A percentile compares a stretch with the other conserved stretches of the same genome.
Evolutionary conservation across 2,329 filamentous ascomycete species (phyloP).

Genomic region (Penicillium sp.): DNA sequence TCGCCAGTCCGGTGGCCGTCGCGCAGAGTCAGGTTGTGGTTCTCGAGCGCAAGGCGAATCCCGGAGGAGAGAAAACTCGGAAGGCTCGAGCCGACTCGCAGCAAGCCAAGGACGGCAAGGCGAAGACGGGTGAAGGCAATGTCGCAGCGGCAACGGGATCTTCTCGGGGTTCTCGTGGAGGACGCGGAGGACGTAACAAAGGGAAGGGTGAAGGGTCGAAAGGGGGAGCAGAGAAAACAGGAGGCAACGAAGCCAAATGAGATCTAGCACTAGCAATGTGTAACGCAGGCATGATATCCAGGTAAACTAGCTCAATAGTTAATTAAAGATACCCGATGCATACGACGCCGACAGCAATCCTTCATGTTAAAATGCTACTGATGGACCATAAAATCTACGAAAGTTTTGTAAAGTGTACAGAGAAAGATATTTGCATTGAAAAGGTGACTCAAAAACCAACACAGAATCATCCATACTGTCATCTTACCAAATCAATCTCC

Average conservation of each 20-base stretch:
- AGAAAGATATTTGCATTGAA: background rate
- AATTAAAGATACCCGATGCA: background rate
- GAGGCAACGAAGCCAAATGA: conserved; percentile 2
- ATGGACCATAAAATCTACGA: no score
- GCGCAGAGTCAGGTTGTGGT: conserved; percentile 84
- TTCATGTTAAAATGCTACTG: no score
- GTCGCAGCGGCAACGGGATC: conserved; percentile 7
- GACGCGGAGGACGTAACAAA: conserved; percentile 24
- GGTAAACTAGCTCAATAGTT: background rate
- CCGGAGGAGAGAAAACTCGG: conserved; percentile 30
- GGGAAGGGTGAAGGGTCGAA: conserved; percentile 10
- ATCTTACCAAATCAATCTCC: background rate
- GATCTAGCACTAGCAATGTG: background rate
- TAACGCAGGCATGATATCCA: background rate
- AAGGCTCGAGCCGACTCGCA: conserved; percentile 29
- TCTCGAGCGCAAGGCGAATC: conserved; percentile 55
- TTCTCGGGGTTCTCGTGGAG: conserved; percentile 22
- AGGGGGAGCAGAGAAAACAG: background rate
- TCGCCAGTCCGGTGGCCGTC: conserved; percentile 73
- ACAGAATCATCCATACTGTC: background rate
- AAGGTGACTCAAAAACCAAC: background rate
- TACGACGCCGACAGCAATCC: no score
- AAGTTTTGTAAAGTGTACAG: background rate
- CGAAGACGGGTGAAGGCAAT: background rate
- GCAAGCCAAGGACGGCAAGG: conserved; percentile 11